These are phyloP conservation scores for Aspergillus sclerotialis DNA, from an alignment of 2,329 filamentous ascomycete species.

Conservation along the genomic window DNA sequence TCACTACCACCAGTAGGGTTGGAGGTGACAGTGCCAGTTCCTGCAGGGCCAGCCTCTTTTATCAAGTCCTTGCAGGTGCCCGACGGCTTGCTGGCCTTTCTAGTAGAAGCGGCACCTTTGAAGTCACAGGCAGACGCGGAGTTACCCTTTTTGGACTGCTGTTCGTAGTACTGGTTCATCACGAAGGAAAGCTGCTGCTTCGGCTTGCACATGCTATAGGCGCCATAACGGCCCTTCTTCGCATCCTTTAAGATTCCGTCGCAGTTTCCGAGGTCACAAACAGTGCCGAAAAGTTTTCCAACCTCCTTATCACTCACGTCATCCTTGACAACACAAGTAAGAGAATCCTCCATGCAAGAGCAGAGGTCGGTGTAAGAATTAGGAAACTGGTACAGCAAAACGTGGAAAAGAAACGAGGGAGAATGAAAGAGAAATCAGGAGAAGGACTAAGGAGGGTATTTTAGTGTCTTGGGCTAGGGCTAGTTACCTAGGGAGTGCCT, in stretches of 20 bases:
- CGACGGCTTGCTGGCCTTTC: constrained; percentile 22
- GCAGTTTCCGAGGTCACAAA: constrained; percentile 35
- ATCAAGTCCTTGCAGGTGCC: constrained; percentile 30
- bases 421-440: too few relatives aligned
- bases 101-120: constrained; percentile 31
- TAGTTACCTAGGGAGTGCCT: too few relatives aligned
- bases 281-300: constrained; percentile 58
- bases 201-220: constrained; percentile 37
- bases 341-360: constrained; percentile 69
- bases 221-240: constrained; percentile 35
- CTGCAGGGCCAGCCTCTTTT: constrained; percentile 29
- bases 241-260: constrained; percentile 34
- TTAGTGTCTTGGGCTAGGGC: too few relatives aligned
- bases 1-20: constrained; percentile 6
- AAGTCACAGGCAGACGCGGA: constrained; percentile 36
- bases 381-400: too few relatives aligned
- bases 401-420: too few relatives aligned
- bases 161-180: constrained; percentile 37
- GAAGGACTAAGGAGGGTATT: too few relatives aligned
- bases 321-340: constrained; percentile 60
- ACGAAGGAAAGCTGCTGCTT: constrained; percentile 37
- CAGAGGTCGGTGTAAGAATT: constrained; percentile 71
- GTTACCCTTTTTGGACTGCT: constrained; percentile 26
- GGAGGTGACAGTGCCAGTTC: constrained; percentile 31
- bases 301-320: constrained; percentile 52